Base-by-base conservation (phyloP, 2,329 filamentous ascomycete species). In the Arthrinium puccinioides region DNA sequence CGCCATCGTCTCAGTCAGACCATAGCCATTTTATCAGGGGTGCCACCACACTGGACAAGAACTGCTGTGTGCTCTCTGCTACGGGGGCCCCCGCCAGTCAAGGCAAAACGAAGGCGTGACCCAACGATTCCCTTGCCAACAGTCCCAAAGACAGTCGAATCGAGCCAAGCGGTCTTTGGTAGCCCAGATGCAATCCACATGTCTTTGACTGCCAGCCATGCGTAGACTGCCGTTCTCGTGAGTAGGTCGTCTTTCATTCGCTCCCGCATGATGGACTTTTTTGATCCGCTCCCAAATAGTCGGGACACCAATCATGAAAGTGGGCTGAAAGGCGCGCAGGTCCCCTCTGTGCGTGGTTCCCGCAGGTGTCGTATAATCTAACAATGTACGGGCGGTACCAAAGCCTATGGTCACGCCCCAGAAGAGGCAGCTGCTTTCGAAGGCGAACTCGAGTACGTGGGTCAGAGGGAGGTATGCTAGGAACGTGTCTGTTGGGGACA, bases 371-470 rank as follows among this genome's bases (percentile, higher is more conserved):
- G 8, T 13, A 25, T 25, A 25, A 8, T 94, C 87, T 5, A 87
- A 89, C 41, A 94, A 72, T 3, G 87, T 94, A 58, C 84, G 83
- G 27, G 86, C 84, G 60, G 86, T 89, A 45, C 87, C 87, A 60
- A 94, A 94, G 29, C 87, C 87, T 82, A 94, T 87, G 37, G 80
- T 86, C 40, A 83, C 78, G 53, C 87, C 87, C 86, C 87, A 94
- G 67, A 77, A 88, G 44, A 94, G 63, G 41, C 78, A 81, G 10
- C 84, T 76, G 54, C 89, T 90, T 64, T 94, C 87, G 54, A 94
- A 92, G 47, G 94, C 84, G 54, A 87, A 90, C 59, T 94, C 87
- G 51, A 94, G 76, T 55, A 94, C 94, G 56, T 94, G 87, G 2
- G 87, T 86, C 38, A 88, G 76, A 4, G 87, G 87, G 3, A 94